Percentiles rank a stretch among this genome's conserved stretches.
These are phyloP conservation scores for Phaeosphaeriaceae sp. DNA, from an alignment of 2,329 filamentous ascomycete genomes.

Conservation along the genomic window DNA sequence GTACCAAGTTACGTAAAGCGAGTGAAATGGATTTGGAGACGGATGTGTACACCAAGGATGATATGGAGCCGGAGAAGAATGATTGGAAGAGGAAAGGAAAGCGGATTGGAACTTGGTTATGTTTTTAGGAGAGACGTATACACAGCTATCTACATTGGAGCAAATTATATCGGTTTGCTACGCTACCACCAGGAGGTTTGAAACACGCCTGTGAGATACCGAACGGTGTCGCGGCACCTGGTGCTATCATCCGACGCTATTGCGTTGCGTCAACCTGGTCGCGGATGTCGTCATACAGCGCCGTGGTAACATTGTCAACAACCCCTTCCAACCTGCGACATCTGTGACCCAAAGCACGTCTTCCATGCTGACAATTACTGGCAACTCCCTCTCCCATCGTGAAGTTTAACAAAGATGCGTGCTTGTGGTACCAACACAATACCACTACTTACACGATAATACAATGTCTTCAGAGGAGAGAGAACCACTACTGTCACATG, in stretches of 20 bases:
- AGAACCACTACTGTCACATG: slow-evolving; percentile 31
- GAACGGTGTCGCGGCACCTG: too few species aligned
- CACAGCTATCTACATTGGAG: neutral
- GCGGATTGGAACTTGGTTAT: slow-evolving; percentile 37
- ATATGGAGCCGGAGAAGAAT: slow-evolving; percentile 32
- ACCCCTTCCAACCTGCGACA: neutral
- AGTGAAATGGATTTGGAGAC: slow-evolving; percentile 39
- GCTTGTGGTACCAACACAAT: neutral
- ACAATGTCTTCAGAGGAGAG: slow-evolving; percentile 21
- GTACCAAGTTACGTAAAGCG: slow-evolving; percentile 33
- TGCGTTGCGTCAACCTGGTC: too few species aligned
- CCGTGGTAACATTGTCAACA: too few species aligned
- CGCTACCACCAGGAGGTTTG: too few species aligned
- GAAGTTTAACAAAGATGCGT: neutral
- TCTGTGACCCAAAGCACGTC: slow-evolving; percentile 6
- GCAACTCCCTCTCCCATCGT: neutral
- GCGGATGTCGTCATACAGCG: too few species aligned
- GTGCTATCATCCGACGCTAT: too few species aligned
- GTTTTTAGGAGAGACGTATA: slow-evolving; percentile 19
- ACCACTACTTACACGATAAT: slow-evolving; percentile 1
- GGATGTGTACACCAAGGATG: slow-evolving; percentile 40
- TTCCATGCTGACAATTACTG: slow-evolving; percentile 7
- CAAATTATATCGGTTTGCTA: neutral
- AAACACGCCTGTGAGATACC: too few species aligned
- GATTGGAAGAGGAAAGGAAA: slow-evolving; percentile 27